Conservation (phyloP, 192 early-diverging fungal genomes). For the Backusella psychrophila region DNA sequence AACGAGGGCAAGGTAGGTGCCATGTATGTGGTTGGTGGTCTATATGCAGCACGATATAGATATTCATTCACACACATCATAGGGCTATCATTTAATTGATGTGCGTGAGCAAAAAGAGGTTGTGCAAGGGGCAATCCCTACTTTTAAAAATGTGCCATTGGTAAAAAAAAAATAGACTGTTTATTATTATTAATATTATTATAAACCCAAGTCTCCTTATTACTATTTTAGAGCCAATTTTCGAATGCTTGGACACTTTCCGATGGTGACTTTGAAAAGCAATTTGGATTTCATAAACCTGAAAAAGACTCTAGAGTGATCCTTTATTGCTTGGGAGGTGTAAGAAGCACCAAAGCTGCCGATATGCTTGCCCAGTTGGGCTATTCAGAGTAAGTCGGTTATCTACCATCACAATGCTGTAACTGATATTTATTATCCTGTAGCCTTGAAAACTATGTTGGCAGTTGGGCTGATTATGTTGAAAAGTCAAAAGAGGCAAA, state of each 20-base stretch:
- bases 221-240: constrained; percentile 29
- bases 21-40: neutral
- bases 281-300: constrained; percentile 59
- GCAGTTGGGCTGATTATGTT: constrained; percentile 50
- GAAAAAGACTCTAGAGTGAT: constrained; percentile 44
- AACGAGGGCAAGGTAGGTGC: constrained; percentile 15
- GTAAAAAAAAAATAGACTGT: constrained; percentile 32
- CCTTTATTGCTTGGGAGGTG: constrained; percentile 69
- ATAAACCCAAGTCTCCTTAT: neutral
- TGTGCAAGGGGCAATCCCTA: constrained; percentile 60
- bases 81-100: constrained; percentile 60
- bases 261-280: constrained; percentile 29
- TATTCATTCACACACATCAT: neutral
- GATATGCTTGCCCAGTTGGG: constrained; percentile 54
- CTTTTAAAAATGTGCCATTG: constrained; percentile 64
- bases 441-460: constrained; percentile 46
- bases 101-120: constrained; percentile 67
- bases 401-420: neutral
- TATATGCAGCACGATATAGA: neutral
- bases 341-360: constrained; percentile 62
- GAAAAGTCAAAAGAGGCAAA: constrained; percentile 35
- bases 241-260: constrained; percentile 17
- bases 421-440: neutral
- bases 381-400: constrained; percentile 33
- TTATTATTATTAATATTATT: constrained; percentile 30